Base-by-base conservation (phyloP, 805 yeast genomes). In the Naumovozyma baii region DNA sequence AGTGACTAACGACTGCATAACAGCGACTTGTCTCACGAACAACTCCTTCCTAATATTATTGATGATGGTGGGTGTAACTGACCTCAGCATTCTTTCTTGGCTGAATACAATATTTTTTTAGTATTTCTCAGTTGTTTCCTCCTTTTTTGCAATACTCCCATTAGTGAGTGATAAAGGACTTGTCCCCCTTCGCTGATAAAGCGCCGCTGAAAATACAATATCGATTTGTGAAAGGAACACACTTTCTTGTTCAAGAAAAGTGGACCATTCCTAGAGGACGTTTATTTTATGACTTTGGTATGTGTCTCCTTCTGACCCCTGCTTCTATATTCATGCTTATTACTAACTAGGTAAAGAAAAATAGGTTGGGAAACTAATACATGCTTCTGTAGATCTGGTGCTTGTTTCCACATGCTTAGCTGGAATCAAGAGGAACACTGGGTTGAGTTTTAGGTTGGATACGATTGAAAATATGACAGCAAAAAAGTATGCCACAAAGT, bases 381-480 rank as follows among this genome's bases (percentile, higher is more conserved):
- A 82, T 56, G 42, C 69, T 32, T 66, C 79, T 3, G 57, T 74
- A 16, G 92, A 83, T 53, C 62, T 80, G 31, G 70, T 74, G 1
- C 58, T 83, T 15, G 61, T 80, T 4, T 78, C 90, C 1, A 78
- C 85, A 1, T 70, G 79, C 37, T 62, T 81, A 13, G 83, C 87
- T 1, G 88, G 88, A 1, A 72, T 83, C 34, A 80, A 76, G 58
- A 72, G 84, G 57, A 75, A 73, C 49, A 76, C 90, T 1, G 90
- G 92, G 0, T 62, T 82, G 19, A 71, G 76, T 1, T 78, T 80
- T 28, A 73, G 80, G 50, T 47, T 74, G 10, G 74, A 73, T 10
- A 34, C 61, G 1, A 51, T 78, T n/a, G 61, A 63, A 10, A 67
- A 69, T 40, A 62, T 65, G 15, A 72, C 73, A 5, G 60, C 73